These are phyloP conservation scores for Arthonia radiata DNA, from an alignment of 495 filamentous ascomycete genomes.

Conservation along the genomic window DNA sequence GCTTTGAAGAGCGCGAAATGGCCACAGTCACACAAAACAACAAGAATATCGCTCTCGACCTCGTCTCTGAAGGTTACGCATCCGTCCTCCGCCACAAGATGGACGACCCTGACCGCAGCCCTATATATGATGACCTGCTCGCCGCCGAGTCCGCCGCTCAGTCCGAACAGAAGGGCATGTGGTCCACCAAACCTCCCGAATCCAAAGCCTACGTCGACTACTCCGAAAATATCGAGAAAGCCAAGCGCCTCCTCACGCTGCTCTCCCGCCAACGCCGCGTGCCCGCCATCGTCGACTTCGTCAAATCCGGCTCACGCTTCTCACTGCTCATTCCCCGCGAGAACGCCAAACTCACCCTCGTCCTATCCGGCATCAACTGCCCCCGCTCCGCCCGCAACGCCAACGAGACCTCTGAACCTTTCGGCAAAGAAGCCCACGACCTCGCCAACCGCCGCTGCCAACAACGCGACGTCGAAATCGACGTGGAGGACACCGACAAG, in stretches of 20 bases:
- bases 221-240: constrained; percentile 80
- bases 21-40: constrained; percentile 60
- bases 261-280: constrained; percentile 75
- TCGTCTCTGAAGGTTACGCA: constrained; percentile 78
- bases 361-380: constrained; percentile 83
- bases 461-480: constrained; percentile 91
- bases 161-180: constrained; percentile 79
- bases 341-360: constrained; percentile 81
- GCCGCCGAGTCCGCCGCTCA: constrained; percentile 68
- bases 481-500: constrained; percentile 87
- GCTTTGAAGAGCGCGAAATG: constrained; percentile 83
- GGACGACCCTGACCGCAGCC: constrained; percentile 76
- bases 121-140: constrained; percentile 80
- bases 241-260: constrained; percentile 70
- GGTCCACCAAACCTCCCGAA: constrained; percentile 63
- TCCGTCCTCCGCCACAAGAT: constrained; percentile 83
- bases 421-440: constrained; percentile 82
- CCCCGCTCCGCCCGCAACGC: constrained; percentile 63
- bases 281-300: constrained; percentile 89
- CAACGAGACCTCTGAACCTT: constrained; percentile 69
- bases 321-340: constrained; percentile 80
- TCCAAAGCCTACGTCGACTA: constrained; percentile 62
- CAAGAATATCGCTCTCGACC: constrained; percentile 61
- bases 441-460: constrained; percentile 65
- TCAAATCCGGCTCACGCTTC: constrained; percentile 88